Percentiles rank a stretch among this genome's conserved stretches.
phyloP scores from a whole-genome alignment of 495 filamentous ascomycete species.

The Articulospora tetracladia region DNA sequence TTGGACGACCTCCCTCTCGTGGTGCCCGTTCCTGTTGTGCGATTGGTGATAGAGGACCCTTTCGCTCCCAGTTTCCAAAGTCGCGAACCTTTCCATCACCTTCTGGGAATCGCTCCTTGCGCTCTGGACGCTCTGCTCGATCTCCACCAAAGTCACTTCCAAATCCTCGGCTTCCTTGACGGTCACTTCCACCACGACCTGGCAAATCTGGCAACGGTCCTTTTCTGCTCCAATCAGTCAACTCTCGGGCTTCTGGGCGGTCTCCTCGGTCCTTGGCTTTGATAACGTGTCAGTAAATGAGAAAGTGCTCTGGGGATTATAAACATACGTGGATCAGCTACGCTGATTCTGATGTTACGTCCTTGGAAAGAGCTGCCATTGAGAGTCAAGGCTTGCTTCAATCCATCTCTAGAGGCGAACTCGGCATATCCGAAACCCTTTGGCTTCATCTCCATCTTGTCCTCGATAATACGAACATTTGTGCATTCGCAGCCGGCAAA shows the following conservation, averaged over 20 bases:
- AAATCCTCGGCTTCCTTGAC: conserved; percentile 41
- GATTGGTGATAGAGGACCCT: conserved; percentile 80
- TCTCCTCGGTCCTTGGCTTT: conserved; percentile 36
- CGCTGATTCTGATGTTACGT: conserved; percentile 80
- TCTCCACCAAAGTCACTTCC: conserved; percentile 38
- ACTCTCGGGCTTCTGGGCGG: conserved; percentile 55
- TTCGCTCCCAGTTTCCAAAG: conserved; percentile 92
- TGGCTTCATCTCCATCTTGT: conserved; percentile 83
- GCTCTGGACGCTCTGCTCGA: conserved; percentile 31
- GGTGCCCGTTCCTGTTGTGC: conserved; percentile 49
- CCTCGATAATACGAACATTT: conserved; percentile 92
- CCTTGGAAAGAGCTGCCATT: conserved; percentile 78
- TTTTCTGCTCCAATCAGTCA: conserved; percentile 83
- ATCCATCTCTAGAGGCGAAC: conserved; percentile 80
- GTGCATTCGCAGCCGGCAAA: conserved; percentile 79
- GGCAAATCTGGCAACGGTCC: conserved; percentile 79
- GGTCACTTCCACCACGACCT: conserved; percentile 45
- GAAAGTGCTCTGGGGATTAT: background rate
- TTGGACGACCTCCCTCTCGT: conserved; percentile 66
- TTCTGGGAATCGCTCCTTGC: conserved; percentile 38
- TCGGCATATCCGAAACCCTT: conserved; percentile 99
- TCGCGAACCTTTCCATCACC: conserved; percentile 83
- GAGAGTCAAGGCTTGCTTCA: conserved; percentile 85
- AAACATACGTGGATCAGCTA: conserved; percentile 70
- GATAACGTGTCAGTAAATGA: conserved; percentile 5